These are phyloP conservation scores for Diutina neorugosa DNA, from an alignment of 1,139 yeast species.

Conservation along the genomic window DNA sequence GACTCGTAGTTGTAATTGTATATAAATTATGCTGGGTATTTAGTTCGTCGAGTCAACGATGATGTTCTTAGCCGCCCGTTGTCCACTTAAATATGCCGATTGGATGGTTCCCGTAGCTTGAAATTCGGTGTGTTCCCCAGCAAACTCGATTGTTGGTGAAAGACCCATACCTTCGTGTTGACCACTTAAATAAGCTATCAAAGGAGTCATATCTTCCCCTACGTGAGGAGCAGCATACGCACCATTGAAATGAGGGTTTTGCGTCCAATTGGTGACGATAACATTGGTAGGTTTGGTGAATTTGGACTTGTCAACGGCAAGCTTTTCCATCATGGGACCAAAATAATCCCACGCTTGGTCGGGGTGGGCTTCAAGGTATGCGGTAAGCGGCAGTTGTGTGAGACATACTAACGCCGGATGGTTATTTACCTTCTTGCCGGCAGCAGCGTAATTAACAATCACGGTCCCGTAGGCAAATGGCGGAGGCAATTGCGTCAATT, in stretches of 20 bases:
- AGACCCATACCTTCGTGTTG: conserved; percentile 28
- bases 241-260: conserved; percentile 57
- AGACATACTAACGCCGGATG: conserved; percentile 45
- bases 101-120: conserved; percentile 84
- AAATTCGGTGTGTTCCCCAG: conserved; percentile 71
- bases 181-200: conserved; percentile 40
- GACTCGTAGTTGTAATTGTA: no score
- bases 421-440: conserved; percentile 6
- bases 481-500: conserved; percentile 10
- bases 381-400: conserved; percentile 62
- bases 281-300: conserved; percentile 33
- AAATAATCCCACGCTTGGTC: conserved; percentile 28
- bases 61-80: conserved; percentile 16
- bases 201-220: conserved; percentile 56
- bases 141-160: conserved; percentile 46
- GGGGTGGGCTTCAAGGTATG: conserved; percentile 26
- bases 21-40: no score
- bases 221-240: conserved; percentile 61
- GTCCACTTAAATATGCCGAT: conserved; percentile 65
- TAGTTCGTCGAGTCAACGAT: not conserved
- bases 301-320: conserved; percentile 8
- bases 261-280: conserved; percentile 57
- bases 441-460: conserved; percentile 20
- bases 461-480: conserved; percentile 21
- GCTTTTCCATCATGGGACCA: conserved; percentile 21